Base-by-base conservation (phyloP, 495 filamentous ascomycete species). In the Neurospora discreta region DNA sequence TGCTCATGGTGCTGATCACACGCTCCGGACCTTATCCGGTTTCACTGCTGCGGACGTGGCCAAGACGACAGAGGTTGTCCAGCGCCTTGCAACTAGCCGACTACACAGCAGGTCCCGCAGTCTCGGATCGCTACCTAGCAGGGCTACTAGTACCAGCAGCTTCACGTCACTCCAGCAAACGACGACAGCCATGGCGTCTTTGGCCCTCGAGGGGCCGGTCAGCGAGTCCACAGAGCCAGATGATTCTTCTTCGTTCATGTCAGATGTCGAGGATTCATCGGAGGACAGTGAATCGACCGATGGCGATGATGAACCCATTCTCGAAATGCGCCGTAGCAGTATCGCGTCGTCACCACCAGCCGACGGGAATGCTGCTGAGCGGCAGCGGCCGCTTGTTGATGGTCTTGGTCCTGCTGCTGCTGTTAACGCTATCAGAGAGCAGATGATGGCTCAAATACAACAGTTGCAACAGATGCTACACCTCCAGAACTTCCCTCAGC, bases 31-130 rank as follows among this genome's bases (percentile, higher is more conserved):
- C 77, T 80, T 91, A 23, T 88, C 89, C 69, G 91, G 92, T 39
- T 89, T 90, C 71, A 91, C 89, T 5, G 85, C 93, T 39, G 85
- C 89, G 13, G 92, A 96, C 76, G 83, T 97, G 70, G 88, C 92
- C 58, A 84, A 85, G 36, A 90, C 90, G 3, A 83, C 84, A 60
- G 87, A 90, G 68, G 89, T 85, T 73, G 83, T 81, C 67, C 82
- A 74, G 33, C 87, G 79, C 75, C 86, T 81, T 80, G 86, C 73
- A 78, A 84, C 75, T 74, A 82, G 78, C 80, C 89, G 83, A 70
- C 89, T 87, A 68, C 88, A 88, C 72, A 90, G 85, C 74, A 80
- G 92, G 82, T 79, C 85, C 30, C 88, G 78, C 69, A 87, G 84
- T 76, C 79, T 75, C 70, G 81, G 77, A 46, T 83, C 78, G 39